phyloP scores from a whole-genome alignment of 768 basidiomycete species.

The Naematelia encephala region DNA sequence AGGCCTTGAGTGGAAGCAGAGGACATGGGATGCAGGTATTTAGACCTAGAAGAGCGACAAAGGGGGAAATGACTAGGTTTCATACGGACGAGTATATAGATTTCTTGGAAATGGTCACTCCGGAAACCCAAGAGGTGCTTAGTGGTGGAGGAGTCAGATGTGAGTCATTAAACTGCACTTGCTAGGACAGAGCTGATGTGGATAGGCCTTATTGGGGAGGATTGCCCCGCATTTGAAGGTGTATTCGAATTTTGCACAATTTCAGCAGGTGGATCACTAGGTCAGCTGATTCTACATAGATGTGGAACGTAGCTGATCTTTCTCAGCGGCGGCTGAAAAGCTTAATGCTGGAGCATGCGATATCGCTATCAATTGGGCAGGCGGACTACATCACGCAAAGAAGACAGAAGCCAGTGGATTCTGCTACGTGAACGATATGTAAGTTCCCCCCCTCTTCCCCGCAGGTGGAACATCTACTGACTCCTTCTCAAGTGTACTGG shows the following conservation, averaged over 20 bases:
- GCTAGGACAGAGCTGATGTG: slow-evolving; percentile 2
- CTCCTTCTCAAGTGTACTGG: slow-evolving; percentile 72
- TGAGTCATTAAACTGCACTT: slow-evolving; percentile 44
- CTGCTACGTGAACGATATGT: slow-evolving; percentile 83
- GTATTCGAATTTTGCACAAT: slow-evolving; percentile 96
- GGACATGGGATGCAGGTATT: slow-evolving; percentile 69
- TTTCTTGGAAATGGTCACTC: slow-evolving; percentile 80
- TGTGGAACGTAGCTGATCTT: not conserved
- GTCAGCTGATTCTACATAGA: slow-evolving; percentile 51
- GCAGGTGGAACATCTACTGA: slow-evolving; percentile 12
- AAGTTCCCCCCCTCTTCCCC: slow-evolving; percentile 11
- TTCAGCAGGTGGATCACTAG: slow-evolving; percentile 90
- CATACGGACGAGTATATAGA: slow-evolving; percentile 98
- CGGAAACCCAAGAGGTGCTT: slow-evolving; percentile 82
- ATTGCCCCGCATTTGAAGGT: slow-evolving; percentile 95
- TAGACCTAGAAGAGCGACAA: slow-evolving; percentile 65
- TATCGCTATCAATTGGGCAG: slow-evolving; percentile 93
- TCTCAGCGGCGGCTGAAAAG: slow-evolving; percentile 70
- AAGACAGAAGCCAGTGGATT: slow-evolving; percentile 97
- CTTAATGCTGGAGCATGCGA: slow-evolving; percentile 75
- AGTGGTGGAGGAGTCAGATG: slow-evolving; percentile 82
- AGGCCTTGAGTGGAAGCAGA: slow-evolving; percentile 22
- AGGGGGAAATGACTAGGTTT: slow-evolving; percentile 82
- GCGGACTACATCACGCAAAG: slow-evolving; percentile 98
- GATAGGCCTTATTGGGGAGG: slow-evolving; percentile 70